Base-by-base conservation (phyloP, 768 basidiomycete species). In the Russula brevipes region DNA sequence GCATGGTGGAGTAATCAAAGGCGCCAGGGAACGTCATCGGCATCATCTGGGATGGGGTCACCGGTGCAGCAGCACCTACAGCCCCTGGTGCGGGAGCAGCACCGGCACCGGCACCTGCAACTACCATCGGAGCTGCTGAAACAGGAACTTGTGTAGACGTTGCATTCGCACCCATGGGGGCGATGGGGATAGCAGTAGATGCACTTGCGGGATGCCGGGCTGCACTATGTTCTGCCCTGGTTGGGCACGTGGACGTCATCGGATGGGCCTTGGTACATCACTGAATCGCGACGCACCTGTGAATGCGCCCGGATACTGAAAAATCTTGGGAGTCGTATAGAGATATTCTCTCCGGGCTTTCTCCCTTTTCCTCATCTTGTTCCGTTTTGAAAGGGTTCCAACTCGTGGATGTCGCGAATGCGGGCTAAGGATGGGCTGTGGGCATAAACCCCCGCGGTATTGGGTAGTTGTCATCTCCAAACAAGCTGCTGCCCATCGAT, bases 311-410 rank as follows among this genome's bases (percentile, higher is more conserved):
- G 65, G 65, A 54, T 66, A 64, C 47, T 66, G 65, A 24, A 64
- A 36, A 11, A 66, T 52, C 62, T n/a, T 59, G 42, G 65, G 65
- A 16, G 65, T 66, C 2, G 61, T 54, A 36, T 66, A 66, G 44
- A 64, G 53, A 58, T 66, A 66, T 17, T 66, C 61, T 45, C 61
- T 58, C 5, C 64, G 45, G 4, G 24, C 52, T 19, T 64, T 49
- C 57, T 66, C 57, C 36, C 65, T 64, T 52, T 59, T 66, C 53
- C 33, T 64, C 61, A 64, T 47, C 9, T 54, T 54, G 62, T 17
- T 38, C 33, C 63, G 53, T n/a, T 51, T 60, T 61, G n/a, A 66
- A 64, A 1, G 65, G 65, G 42, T 66, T 66, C 65, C 65, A 66
- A 5, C 57, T 47, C 2, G 62, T 49, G 10, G 55, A 19, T 17